Percentiles rank a stretch among this genome's conserved stretches.
These are phyloP conservation scores for Fusarium clavum DNA, from an alignment of 2,329 filamentous ascomycete genomes.

Conservation along the genomic window DNA sequence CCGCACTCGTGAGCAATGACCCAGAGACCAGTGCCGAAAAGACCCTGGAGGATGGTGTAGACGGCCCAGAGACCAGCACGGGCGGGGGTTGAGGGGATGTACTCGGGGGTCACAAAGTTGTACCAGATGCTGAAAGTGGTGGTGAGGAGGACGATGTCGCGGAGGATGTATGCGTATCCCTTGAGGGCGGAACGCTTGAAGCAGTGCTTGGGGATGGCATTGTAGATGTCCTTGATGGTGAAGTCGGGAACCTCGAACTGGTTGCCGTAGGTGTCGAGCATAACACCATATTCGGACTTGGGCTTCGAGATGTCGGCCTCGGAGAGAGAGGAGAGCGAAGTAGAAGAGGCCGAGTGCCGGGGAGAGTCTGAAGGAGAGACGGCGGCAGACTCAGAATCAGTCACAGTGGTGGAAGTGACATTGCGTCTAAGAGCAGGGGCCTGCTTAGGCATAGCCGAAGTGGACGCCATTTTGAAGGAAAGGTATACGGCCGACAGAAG, in stretches of 20 bases:
- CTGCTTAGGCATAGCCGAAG: constrained; percentile 56
- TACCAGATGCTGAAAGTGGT: constrained; percentile 88
- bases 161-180: constrained; percentile 84
- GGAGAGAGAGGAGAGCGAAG: constrained; percentile 90
- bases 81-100: constrained; percentile 75
- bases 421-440: constrained; percentile 62
- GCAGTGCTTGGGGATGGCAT: constrained; percentile 98
- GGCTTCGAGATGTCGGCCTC: constrained; percentile 65
- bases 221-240: constrained; percentile 96
- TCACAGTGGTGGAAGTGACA: constrained; percentile 59
- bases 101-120: constrained; percentile 88
- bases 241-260: constrained; percentile 93
- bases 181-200: constrained; percentile 84
- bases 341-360: constrained; percentile 78
- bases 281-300: constrained; percentile 65
- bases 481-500: constrained; percentile 35
- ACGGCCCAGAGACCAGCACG: constrained; percentile 73
- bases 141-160: constrained; percentile 79
- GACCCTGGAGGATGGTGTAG: constrained; percentile 85
- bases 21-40: constrained; percentile 95
- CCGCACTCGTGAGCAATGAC: constrained; percentile 98
- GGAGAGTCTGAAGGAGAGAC: constrained; percentile 71
- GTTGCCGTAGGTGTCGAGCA: constrained; percentile 94
- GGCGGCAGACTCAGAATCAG: constrained; percentile 65
- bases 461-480: constrained; percentile 58